Base-by-base conservation (phyloP, 768 basidiomycete species). In the Pleurotus sapidus region DNA sequence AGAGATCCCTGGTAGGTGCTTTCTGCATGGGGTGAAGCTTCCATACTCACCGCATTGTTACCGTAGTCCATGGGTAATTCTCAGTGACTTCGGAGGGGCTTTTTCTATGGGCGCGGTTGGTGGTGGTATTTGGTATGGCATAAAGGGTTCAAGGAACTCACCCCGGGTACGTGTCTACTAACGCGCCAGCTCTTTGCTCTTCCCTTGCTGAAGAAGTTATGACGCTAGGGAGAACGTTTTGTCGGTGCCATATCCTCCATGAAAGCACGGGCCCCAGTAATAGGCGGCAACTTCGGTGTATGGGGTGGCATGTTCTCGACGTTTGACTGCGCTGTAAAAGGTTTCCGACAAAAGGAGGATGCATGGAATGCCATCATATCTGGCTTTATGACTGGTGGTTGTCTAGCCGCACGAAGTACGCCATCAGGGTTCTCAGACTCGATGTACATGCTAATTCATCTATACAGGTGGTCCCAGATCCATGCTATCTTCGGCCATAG, bases 331-430 rank as follows among this genome's bases (percentile, higher is more conserved):
- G 95, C 95, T 0, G 90, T 99, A 64, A 98, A 99, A 74, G 93
- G 94, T 12, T 93, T 86, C 78, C 82, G 95, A 70, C 94, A 97
- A 77, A 97, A 98, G 70, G 95, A 97, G 74, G 95, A 97, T 71
- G 91, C 96, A 51, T 99, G 95, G 95, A 99, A 99, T 68, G 95
- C 95, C 42, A 98, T 99, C 66, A 89, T 97, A 51, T 94, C 95
- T 23, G 97, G 97, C 46, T 99, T 99, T 77, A 84, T 97, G 87
- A 98, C 97, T 8, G 97, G 97, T 73, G 97, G 97, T 56, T 95
- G 92, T 71, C 74, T 98, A 55, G 97, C 96, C 57, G 83, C 91
- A 60, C 84, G 96, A 77, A 93, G 96, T 97, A 72, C 74, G 92
- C 87, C 27, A 18, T 51, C n/a, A 38, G 27, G 40, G 50, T 59